A percentile compares a stretch with the other conserved stretches of the same genome.
Evolutionary conservation across 75 land plant species (phyloP).

Genomic region (Pinus tabuliformis): DNA sequence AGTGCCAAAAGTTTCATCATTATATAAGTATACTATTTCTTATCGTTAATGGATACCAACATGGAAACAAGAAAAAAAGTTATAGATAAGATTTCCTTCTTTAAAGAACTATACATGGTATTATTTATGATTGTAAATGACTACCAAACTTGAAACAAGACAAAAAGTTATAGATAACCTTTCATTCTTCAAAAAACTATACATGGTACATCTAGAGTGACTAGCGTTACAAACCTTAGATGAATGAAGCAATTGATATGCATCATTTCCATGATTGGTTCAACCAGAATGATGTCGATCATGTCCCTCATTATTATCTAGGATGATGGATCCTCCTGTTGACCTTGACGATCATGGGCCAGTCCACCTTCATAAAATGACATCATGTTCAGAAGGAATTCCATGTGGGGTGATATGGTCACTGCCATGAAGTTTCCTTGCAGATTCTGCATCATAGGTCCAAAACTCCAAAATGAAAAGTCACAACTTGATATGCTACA

Average conservation of each 20-base stretch:
- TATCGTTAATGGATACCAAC: slow-evolving; percentile 41
- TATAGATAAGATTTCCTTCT: background rate
- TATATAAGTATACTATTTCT: slow-evolving; percentile 51
- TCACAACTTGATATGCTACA: no score
- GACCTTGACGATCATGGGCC: slow-evolving; percentile 63
- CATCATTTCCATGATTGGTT: slow-evolving; percentile 45
- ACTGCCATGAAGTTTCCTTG: slow-evolving; percentile 34
- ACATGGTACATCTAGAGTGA: background rate
- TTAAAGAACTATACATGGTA: no score
- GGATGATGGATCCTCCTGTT: slow-evolving; percentile 29
- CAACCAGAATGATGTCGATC: slow-evolving; percentile 25
- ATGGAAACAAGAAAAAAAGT: slow-evolving; percentile 22
- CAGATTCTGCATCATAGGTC: slow-evolving; percentile 37
- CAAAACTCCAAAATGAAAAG: background rate
- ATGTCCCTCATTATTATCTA: slow-evolving; percentile 38
- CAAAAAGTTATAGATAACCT: no score
- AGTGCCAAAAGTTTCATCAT: slow-evolving; percentile 93
- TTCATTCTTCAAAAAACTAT: no score
- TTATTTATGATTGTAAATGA: no score
- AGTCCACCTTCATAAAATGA: slow-evolving; percentile 89
- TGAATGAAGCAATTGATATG: slow-evolving; percentile 80
- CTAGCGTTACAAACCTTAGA: slow-evolving; percentile 41
- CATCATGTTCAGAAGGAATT: slow-evolving; percentile 82
- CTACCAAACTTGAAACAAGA: no score
- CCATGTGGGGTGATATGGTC: slow-evolving; percentile 28